Evolutionary conservation across 2,329 filamentous ascomycete species (phyloP).

Genomic region (Hypoxylon sp.): DNA sequence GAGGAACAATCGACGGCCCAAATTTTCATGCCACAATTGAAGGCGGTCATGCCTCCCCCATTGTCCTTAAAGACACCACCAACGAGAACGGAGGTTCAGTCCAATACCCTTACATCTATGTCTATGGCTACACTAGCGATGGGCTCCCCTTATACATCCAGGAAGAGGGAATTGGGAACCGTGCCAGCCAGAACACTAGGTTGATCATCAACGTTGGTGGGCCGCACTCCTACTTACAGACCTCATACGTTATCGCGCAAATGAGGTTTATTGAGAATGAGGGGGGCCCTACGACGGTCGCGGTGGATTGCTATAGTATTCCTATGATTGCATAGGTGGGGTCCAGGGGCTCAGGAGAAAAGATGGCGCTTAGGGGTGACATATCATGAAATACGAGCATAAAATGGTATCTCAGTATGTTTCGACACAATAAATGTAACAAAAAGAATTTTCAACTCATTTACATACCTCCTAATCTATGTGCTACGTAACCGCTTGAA

Average conservation of each 20-base stretch:
- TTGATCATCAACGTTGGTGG: slow-evolving; percentile 14
- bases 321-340: neutral
- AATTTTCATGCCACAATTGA: slow-evolving; percentile 16
- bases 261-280: slow-evolving; percentile 15
- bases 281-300: slow-evolving; percentile 3
- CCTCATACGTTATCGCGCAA: slow-evolving; percentile 6
- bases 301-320: slow-evolving; percentile 16
- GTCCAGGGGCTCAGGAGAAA: neutral
- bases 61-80: slow-evolving; percentile 6
- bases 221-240: slow-evolving; percentile 6
- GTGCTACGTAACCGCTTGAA: no score
- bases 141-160: slow-evolving; percentile 15
- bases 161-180: slow-evolving; percentile 15
- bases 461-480: no score
- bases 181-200: slow-evolving; percentile 5
- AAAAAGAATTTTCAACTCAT: no score
- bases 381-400: neutral
- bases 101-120: slow-evolving; percentile 14
- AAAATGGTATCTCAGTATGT: neutral
- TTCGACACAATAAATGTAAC: no score
- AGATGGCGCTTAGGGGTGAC: neutral
- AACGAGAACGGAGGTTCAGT: slow-evolving; percentile 1
- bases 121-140: slow-evolving; percentile 10
- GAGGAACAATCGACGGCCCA: slow-evolving; percentile 9
- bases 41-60: slow-evolving; percentile 8